A percentile compares a stretch with the other conserved stretches of the same genome.
Evolutionary conservation across 352 stramenopile species (phyloP).

Genomic region (Phytophthora pinifolia): DNA sequence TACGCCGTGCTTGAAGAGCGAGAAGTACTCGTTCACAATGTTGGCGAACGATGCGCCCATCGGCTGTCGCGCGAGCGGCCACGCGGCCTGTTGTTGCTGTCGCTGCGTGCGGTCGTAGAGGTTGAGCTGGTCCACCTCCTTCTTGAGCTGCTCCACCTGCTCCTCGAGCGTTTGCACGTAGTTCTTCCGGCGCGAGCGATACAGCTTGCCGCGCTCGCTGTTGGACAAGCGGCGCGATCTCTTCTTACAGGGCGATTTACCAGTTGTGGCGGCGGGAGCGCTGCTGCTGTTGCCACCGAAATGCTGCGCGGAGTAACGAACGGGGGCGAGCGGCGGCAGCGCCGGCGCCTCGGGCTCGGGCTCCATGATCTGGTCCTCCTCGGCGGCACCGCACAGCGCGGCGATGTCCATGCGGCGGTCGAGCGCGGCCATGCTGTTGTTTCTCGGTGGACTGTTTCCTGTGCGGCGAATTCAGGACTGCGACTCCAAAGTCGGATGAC

Average conservation of each 20-base stretch:
- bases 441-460: too few relatives aligned
- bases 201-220: slow-evolving; percentile 64
- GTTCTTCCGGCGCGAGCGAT: slow-evolving; percentile 50
- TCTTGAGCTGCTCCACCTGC: slow-evolving; percentile 51
- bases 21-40: slow-evolving; percentile 64
- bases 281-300: not conserved
- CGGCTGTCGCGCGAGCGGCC: slow-evolving; percentile 17
- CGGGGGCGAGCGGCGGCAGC: slow-evolving; percentile 15
- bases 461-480: too few relatives aligned
- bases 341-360: not conserved
- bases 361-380: slow-evolving; percentile 8
- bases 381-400: slow-evolving; percentile 21
- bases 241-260: slow-evolving; percentile 34
- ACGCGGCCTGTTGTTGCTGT: slow-evolving; percentile 16
- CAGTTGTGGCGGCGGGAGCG: not conserved
- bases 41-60: slow-evolving; percentile 32
- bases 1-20: slow-evolving; percentile 59
- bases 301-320: slow-evolving; percentile 16
- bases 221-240: slow-evolving; percentile 50
- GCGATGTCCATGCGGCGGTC: slow-evolving; percentile 42
- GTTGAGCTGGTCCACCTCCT: slow-evolving; percentile 42
- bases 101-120: slow-evolving; percentile 11
- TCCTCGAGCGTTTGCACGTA: slow-evolving; percentile 45
- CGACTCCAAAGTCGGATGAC: too few relatives aligned
- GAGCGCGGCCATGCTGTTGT: too few relatives aligned